Conservation (phyloP, 1,139 yeast species). For the Suzukiozyma palmioleophila region DNA sequence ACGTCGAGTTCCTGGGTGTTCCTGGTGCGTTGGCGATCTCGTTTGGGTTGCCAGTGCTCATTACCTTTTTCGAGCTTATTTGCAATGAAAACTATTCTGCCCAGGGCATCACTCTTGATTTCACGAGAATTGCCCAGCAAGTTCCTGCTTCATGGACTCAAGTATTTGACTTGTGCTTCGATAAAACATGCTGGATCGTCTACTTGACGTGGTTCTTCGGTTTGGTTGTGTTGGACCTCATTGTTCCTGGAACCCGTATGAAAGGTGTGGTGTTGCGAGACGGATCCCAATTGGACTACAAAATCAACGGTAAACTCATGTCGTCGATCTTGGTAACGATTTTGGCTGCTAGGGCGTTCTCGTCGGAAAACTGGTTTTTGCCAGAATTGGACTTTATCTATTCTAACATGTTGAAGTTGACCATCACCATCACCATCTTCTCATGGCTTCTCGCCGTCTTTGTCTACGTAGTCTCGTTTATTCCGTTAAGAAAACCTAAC, state of each 20-base stretch:
- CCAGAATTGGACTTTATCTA: slow-evolving; percentile 81
- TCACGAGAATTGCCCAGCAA: slow-evolving; percentile 25
- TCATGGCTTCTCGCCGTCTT: slow-evolving; percentile 59
- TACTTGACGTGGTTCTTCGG: slow-evolving; percentile 74
- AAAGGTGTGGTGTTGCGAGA: slow-evolving; percentile 74
- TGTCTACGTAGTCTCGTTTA: slow-evolving; percentile 65
- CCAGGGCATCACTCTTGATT: slow-evolving; percentile 43
- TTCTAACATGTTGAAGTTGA: slow-evolving; percentile 61
- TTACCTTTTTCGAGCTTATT: slow-evolving; percentile 55
- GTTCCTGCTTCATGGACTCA: slow-evolving; percentile 23
- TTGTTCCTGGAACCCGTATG: slow-evolving; percentile 68
- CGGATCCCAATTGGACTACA: slow-evolving; percentile 64
- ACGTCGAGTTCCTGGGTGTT: slow-evolving; percentile 73
- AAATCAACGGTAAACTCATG: slow-evolving; percentile 74
- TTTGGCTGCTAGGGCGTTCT: slow-evolving; percentile 47
- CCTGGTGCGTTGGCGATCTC: slow-evolving; percentile 70
- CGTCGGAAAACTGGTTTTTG: slow-evolving; percentile 45
- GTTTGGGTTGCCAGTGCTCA: slow-evolving; percentile 60
- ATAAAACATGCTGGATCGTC: slow-evolving; percentile 51
- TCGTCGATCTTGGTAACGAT: slow-evolving; percentile 43
- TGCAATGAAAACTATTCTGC: slow-evolving; percentile 54
- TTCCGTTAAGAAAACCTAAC: slow-evolving; percentile 49
- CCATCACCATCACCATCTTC: slow-evolving; percentile 59
- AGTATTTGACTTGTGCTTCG: slow-evolving; percentile 26
- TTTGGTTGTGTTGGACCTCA: slow-evolving; percentile 57